Conservation (phyloP, 2,329 filamentous ascomycete genomes). For the Aspergillus oerlinghausenensis region DNA sequence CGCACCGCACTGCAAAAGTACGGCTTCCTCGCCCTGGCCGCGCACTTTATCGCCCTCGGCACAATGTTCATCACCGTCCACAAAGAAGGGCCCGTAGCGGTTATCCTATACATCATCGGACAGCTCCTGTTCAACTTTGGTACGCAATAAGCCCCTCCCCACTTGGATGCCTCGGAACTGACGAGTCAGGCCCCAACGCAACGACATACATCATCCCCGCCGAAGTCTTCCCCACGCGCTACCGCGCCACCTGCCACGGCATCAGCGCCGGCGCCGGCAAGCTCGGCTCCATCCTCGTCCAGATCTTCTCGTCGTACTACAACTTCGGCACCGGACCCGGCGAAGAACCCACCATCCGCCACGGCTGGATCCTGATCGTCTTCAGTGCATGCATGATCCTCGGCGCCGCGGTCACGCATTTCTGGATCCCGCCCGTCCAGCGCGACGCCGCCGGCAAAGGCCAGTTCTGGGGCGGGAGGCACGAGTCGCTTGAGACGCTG, state of each 20-base stretch:
- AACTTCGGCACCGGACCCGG: slow-evolving; percentile 33
- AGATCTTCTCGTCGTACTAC: slow-evolving; percentile 38
- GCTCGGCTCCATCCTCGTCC: slow-evolving; percentile 46
- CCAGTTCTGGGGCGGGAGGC: slow-evolving; percentile 32
- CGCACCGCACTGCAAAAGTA: slow-evolving; percentile 42
- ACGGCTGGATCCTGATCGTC: slow-evolving; percentile 38
- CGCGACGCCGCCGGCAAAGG: slow-evolving; percentile 19
- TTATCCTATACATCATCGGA: slow-evolving; percentile 42
- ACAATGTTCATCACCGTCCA: slow-evolving; percentile 39
- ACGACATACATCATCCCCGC: slow-evolving; percentile 49
- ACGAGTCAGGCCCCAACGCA: slow-evolving; percentile 30
- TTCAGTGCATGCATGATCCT: slow-evolving; percentile 41
- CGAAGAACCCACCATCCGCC: slow-evolving; percentile 29
- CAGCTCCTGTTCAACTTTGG: slow-evolving; percentile 49
- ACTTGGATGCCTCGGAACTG: too few species aligned
- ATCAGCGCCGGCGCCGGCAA: slow-evolving; percentile 52
- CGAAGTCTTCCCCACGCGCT: slow-evolving; percentile 53
- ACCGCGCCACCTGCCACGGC: slow-evolving; percentile 51
- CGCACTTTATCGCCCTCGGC: slow-evolving; percentile 41
- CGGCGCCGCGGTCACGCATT: slow-evolving; percentile 37
- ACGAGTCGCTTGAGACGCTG: slow-evolving; percentile 37
- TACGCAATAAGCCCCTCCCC: slow-evolving; percentile 29
- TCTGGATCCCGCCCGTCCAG: slow-evolving; percentile 39
- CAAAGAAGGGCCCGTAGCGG: slow-evolving; percentile 30
- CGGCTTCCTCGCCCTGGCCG: slow-evolving; percentile 40